Base-by-base conservation (phyloP, 208 protist species). In the Wallacemonas rigidus region DNA sequence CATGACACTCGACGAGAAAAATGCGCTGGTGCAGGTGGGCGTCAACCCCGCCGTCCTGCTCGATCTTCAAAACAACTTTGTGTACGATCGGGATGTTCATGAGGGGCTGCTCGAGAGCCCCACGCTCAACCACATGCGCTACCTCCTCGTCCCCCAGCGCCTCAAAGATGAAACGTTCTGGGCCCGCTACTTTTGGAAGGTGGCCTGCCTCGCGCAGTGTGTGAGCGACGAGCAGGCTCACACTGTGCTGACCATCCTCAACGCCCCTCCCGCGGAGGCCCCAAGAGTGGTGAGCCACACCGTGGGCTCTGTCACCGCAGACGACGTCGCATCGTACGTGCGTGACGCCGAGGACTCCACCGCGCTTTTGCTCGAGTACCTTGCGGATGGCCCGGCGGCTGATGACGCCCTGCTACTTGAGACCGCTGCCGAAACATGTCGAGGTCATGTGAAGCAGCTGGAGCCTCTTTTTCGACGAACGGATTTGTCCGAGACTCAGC, bases 171-270 rank as follows among this genome's bases (percentile, higher is more conserved):
- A 87, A 44, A 77, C 67, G 15, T 95, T 95, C 75, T 95, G 91
- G 89, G 79, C 79, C 14, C 89, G 91, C 71, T 95, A 90, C 71
- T 93, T 95, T 63, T 95, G 88, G 89, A 92, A 92, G 75, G 79
- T 89, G 9, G 75, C 85, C n/a, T 92, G 85, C 67, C 70, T 93
- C 5, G 75, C 70, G 26, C 47, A 71, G 43, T 95, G 91, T 57
- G 80, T 76, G 40, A 91, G 77, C 50, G 80, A 85, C 44, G 78
- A 80, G 14, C 86, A 93, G 73, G 86, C 88, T 43, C 69, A 75
- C 2, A 71, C 82, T 7, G 61, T 95, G 50, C 79, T 92, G 15
- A 85, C 80, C 3, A 75, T 86, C 47, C 79, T 95, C 2, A 91
- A 89, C 75, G 86, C 81, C 12, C 90, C 81, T 2, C 76, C 74